phyloP scores from a whole-genome alignment of 257 asterid genomes.

The Capsicum rhomboideum region DNA sequence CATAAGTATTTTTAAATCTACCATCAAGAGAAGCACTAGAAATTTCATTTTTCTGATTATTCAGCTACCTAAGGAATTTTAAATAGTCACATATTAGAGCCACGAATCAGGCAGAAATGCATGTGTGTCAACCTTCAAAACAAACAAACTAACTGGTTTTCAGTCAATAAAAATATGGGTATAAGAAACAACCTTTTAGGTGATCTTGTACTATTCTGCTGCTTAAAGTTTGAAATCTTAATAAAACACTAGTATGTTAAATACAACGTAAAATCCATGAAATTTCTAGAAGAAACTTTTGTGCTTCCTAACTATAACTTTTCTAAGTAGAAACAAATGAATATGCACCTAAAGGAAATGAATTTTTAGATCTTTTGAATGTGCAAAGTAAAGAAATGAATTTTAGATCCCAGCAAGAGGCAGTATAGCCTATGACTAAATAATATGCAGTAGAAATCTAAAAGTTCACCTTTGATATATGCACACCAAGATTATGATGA shows the following conservation, averaged over 20 bases:
- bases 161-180: background rate
- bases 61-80: background rate
- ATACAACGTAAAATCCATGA: background rate
- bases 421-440: background rate
- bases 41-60: background rate
- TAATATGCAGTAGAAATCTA: background rate
- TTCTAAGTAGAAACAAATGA: background rate
- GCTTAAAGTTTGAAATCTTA: background rate
- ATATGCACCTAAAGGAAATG: background rate
- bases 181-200: background rate
- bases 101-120: background rate
- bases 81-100: background rate
- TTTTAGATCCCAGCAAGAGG: background rate
- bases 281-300: background rate
- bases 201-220: background rate
- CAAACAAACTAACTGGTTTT: background rate
- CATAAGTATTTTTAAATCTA: background rate
- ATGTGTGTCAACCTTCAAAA: background rate
- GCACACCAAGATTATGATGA: constrained; percentile 98
- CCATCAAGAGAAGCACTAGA: background rate
- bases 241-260: background rate
- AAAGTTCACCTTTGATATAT: constrained; percentile 83
- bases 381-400: background rate
- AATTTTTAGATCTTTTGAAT: background rate
- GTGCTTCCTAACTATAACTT: background rate